phyloP scores from a whole-genome alignment of 176 grass and related monocot species.

The Hordeum vulgare region MorexV3_pseudomolecules_assembly NC_058519.1:537511997-537512496 shows the following conservation, averaged over 20 bases:
- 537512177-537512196: conserved; percentile 62
- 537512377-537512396: neutral
- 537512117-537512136: conserved; percentile 80
- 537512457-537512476: too few relatives aligned
- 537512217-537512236: conserved; percentile 13
- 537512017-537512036: conserved; percentile 37
- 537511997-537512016: conserved; percentile 39
- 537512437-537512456: too few relatives aligned
- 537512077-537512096: conserved; percentile 38
- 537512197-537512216: conserved; percentile 76
- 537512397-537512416: neutral
- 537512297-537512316: neutral
- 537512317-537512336: neutral
- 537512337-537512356: conserved; percentile 14
- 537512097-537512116: conserved; percentile 68
- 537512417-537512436: too few relatives aligned
- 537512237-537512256: neutral
- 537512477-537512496: too few relatives aligned
- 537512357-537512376: neutral
- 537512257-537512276: conserved; percentile 19
- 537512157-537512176: conserved; percentile 68
- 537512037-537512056: conserved; percentile 27
- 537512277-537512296: neutral
- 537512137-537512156: conserved; percentile 60
- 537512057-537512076: conserved; percentile 10